Evolutionary conservation across 2,329 filamentous ascomycete species (phyloP).

Genomic region (Coniochaeta sp.): DNA sequence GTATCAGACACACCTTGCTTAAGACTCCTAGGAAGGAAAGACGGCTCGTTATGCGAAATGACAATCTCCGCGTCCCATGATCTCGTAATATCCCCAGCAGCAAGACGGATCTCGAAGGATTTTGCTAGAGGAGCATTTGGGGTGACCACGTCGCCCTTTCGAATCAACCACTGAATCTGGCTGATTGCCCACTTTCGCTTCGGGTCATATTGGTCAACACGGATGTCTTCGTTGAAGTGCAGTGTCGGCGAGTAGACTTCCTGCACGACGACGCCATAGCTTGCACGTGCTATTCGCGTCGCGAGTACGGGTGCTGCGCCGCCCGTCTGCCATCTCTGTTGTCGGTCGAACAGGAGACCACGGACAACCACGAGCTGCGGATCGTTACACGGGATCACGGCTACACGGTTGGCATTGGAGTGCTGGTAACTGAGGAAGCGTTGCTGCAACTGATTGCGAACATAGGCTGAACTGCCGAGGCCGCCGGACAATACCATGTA

Average conservation of each 20-base stretch:
- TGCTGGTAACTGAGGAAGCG: slow-evolving; percentile 25
- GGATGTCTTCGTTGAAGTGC: slow-evolving; percentile 28
- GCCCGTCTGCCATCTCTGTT: slow-evolving; percentile 37
- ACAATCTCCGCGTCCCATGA: slow-evolving; percentile 31
- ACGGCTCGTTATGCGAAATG: slow-evolving; percentile 28
- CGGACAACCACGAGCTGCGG: slow-evolving; percentile 49
- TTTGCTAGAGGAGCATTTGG: slow-evolving; percentile 25
- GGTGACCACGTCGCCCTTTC: slow-evolving; percentile 33
- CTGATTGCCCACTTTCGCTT: slow-evolving; percentile 28
- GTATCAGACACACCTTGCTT: slow-evolving; percentile 24
- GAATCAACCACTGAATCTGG: slow-evolving; percentile 36
- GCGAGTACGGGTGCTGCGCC: slow-evolving; percentile 33
- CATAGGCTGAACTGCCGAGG: slow-evolving; percentile 37
- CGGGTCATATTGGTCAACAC: slow-evolving; percentile 23
- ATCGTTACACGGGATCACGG: slow-evolving; percentile 38
- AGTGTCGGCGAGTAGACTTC: slow-evolving; percentile 26
- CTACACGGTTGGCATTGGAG: slow-evolving; percentile 25
- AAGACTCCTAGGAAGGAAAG: slow-evolving; percentile 27
- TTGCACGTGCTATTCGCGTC: slow-evolving; percentile 31
- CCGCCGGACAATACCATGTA: slow-evolving; percentile 37
- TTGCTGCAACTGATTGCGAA: slow-evolving; percentile 33
- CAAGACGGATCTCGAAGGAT: slow-evolving; percentile 26
- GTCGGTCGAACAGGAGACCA: slow-evolving; percentile 42
- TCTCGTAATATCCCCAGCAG: slow-evolving; percentile 22
- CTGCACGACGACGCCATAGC: slow-evolving; percentile 33